Conservation (phyloP, 345 rosid genomes). For the Brassica carinata region DNA sequence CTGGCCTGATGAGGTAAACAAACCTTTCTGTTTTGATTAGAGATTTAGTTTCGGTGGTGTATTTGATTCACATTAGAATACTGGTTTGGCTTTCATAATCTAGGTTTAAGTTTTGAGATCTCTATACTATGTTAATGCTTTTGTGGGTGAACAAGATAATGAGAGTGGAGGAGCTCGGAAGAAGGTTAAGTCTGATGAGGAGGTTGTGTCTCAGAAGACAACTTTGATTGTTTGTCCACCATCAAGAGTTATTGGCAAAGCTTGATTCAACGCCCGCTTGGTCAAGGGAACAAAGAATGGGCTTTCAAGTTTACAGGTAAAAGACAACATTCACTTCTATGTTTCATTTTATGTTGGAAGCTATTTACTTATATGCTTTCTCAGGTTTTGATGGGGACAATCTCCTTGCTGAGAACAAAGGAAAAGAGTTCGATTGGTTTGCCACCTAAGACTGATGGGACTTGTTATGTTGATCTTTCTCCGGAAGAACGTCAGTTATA, state of each 20-base stretch:
- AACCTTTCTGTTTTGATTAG: no score
- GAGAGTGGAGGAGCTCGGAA: slow-evolving; percentile 42
- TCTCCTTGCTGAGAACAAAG: slow-evolving; percentile 86
- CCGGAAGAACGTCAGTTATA: slow-evolving; percentile 74
- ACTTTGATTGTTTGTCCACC: slow-evolving; percentile 83
- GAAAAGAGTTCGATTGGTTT: slow-evolving; percentile 65
- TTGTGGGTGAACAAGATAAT: neutral
- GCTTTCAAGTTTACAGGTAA: slow-evolving; percentile 77
- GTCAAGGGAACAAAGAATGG: slow-evolving; percentile 56
- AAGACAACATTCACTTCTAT: neutral
- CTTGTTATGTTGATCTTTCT: slow-evolving; percentile 65
- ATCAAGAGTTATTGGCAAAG: slow-evolving; percentile 49
- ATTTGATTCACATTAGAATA: no score
- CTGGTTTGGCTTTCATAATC: no score
- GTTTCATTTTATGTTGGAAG: neutral
- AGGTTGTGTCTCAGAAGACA: slow-evolving; percentile 33
- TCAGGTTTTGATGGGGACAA: slow-evolving; percentile 73
- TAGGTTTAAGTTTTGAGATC: no score
- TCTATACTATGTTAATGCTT: no score
- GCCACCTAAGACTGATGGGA: slow-evolving; percentile 74
- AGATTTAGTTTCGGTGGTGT: no score
- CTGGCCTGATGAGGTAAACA: no score
- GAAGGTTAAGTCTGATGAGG: slow-evolving; percentile 13
- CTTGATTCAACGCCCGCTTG: slow-evolving; percentile 2
- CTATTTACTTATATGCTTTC: neutral